These are phyloP conservation scores for Suillus variegatus DNA, from an alignment of 768 basidiomycete genomes.

Conservation along the genomic window DNA sequence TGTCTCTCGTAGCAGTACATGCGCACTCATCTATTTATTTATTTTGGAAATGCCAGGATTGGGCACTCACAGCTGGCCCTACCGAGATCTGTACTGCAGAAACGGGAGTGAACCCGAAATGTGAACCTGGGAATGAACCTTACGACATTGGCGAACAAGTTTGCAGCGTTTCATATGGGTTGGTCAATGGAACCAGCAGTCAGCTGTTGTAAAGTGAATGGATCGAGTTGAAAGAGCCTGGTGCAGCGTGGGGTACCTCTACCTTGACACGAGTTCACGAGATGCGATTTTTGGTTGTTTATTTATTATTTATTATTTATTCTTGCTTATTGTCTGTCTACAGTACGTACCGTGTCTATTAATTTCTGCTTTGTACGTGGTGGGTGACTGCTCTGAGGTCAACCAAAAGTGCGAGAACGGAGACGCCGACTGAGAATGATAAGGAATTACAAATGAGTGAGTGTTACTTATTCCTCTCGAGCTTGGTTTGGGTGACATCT, in stretches of 20 bases:
- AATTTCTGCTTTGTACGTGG: too few species aligned
- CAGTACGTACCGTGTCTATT: too few species aligned
- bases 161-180: slow-evolving; percentile 1
- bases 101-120: not conserved
- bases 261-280: too few species aligned
- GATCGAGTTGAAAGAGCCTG: not conserved
- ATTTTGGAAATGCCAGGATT: not conserved
- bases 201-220: not conserved
- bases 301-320: too few species aligned
- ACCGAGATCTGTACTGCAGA: not conserved
- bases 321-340: too few species aligned
- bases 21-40: not conserved
- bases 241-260: not conserved
- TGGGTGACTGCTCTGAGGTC: too few species aligned
- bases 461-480: too few species aligned
- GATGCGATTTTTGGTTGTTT: too few species aligned
- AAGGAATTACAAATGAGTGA: too few species aligned
- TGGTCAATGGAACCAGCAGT: not conserved
- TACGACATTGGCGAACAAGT: not conserved
- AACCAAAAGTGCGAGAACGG: too few species aligned
- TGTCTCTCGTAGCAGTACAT: not conserved
- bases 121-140: not conserved
- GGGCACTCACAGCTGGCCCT: not conserved
- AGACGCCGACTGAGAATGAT: too few species aligned
- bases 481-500: too few species aligned